Evolutionary conservation across 768 basidiomycete genomes (phyloP).

Genomic region (Leucosporidium scottii): DNA sequence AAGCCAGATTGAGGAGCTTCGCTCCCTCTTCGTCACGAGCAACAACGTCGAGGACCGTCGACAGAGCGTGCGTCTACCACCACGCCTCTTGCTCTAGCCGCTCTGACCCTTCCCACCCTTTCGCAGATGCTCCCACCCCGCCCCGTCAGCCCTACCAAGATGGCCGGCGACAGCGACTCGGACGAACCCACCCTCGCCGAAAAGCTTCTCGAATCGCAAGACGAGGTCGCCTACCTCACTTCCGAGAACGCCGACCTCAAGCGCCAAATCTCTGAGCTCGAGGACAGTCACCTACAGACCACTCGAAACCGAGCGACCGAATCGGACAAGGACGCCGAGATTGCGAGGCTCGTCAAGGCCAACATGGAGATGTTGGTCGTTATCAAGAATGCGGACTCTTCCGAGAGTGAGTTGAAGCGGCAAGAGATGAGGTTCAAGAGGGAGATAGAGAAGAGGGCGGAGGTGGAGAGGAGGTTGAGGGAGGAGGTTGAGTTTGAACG

Average conservation of each 20-base stretch:
- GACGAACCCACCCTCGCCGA: slow-evolving; percentile 18
- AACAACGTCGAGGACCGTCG: slow-evolving; percentile 34
- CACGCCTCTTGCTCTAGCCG: neutral
- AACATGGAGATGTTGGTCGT: slow-evolving; percentile 30
- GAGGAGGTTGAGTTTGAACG: slow-evolving; percentile 27
- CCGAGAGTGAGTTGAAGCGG: slow-evolving; percentile 24
- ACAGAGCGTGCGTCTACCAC: slow-evolving; percentile 10
- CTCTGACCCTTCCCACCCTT: too few relatives aligned
- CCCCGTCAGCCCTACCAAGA: slow-evolving; percentile 28
- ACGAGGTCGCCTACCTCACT: slow-evolving; percentile 82
- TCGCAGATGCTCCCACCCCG: slow-evolving; percentile 21
- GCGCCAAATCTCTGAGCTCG: slow-evolving; percentile 57
- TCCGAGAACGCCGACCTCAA: slow-evolving; percentile 57
- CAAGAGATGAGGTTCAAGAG: slow-evolving; percentile 18
- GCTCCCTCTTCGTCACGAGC: slow-evolving; percentile 33
- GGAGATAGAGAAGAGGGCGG: slow-evolving; percentile 18
- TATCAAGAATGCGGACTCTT: slow-evolving; percentile 27
- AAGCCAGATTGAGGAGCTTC: slow-evolving; percentile 31
- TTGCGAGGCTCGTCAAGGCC: slow-evolving; percentile 15
- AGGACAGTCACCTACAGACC: slow-evolving; percentile 7
- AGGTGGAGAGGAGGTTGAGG: slow-evolving; percentile 20
- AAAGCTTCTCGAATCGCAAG: slow-evolving; percentile 28
- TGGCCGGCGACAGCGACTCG: neutral
- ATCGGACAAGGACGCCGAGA: slow-evolving; percentile 9
- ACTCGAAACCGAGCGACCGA: slow-evolving; percentile 2